Evolutionary conservation across 768 basidiomycete genomes (phyloP), one percentile per base, ranked within the genome.

Genomic region (Termitomyces sp.): DNA sequence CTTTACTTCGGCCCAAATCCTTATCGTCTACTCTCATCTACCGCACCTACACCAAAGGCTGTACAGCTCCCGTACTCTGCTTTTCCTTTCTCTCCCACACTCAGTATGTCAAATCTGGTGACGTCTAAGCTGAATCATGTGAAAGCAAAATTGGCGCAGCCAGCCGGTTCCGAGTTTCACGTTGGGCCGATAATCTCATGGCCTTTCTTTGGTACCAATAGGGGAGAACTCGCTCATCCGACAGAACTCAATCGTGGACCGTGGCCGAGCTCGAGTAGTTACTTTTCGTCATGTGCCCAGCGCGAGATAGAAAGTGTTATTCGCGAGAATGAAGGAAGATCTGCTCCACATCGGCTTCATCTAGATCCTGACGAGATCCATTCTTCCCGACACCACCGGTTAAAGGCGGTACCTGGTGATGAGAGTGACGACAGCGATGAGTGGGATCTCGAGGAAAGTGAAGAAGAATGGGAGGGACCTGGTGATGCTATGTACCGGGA

Each of bases 141-240:
- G 30, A 62, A 60, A 32, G 53, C 59, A 48, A 59, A 59, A 48
- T 24, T 60, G 33, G 55, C 58, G 4, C 64, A 60, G 46, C 60
- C 59, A 54, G 30, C 52, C 56, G 59, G 48, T 12, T 64, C 69
- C 36, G 75, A 80, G 51, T 83, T 80, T 70, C 82, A 86, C 50
- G 77, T 93, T 44, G 91, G 91, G 4, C 88, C 88, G 8, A 93
- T 94, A 65, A 83, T 93, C 50, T 92, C 91, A 3, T 94, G 92
- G 91, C 88, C 91, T 1, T 94, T 93, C 78, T 94, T 94, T 68
- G 91, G 91, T 46, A 88, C 89, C 4, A 85, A 87, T 62, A 81
- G 92, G 40, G 91, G 91, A 33, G 86, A 89, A 57, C 79, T 91
- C 24, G 62, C 71, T 3, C 87, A 88, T 62, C 86, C 85, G 3